Evolutionary conservation across 2,329 filamentous ascomycete genomes (phyloP).

Genomic region (Calcarisporium arbuscula): DNA sequence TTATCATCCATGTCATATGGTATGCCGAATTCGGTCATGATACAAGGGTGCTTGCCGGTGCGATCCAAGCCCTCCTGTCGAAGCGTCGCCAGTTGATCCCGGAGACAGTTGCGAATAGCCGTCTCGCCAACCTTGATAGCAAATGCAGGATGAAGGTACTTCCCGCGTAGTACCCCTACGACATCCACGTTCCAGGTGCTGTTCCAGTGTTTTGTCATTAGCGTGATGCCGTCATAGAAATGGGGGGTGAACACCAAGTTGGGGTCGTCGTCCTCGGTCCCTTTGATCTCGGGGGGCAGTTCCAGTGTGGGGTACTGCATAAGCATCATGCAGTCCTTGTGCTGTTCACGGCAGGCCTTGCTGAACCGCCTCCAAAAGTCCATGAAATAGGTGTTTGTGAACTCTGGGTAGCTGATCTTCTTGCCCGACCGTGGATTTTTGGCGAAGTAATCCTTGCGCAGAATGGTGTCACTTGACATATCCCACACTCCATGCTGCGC

Average conservation of each 20-base stretch:
- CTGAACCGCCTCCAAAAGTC: conserved; percentile 73
- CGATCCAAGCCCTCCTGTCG: conserved; percentile 81
- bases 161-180: conserved; percentile 81
- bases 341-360: conserved; percentile 66
- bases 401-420: conserved; percentile 71
- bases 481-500: conserved; percentile 97
- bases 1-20: conserved; percentile 99
- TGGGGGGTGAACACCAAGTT: conserved; percentile 91
- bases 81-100: conserved; percentile 77
- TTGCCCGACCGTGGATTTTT: conserved; percentile 70
- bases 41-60: conserved; percentile 80
- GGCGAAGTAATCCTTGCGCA: conserved; percentile 83
- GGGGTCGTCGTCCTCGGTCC: conserved; percentile 79
- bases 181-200: conserved; percentile 96
- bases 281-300: conserved; percentile 82
- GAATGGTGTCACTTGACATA: conserved; percentile 64
- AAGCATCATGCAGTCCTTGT: conserved; percentile 78
- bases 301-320: conserved; percentile 91
- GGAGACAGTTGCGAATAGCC: conserved; percentile 89
- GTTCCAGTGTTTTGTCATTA: conserved; percentile 99
- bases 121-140: conserved; percentile 89
- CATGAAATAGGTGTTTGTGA: conserved; percentile 90
- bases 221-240: conserved; percentile 92
- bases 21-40: conserved; percentile 94
- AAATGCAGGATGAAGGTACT: conserved; percentile 82